Percentiles rank a stretch among this genome's conserved stretches.
Conservation (phyloP, 345 rosid genomes). For the Bruguiera parviflora region DNA sequence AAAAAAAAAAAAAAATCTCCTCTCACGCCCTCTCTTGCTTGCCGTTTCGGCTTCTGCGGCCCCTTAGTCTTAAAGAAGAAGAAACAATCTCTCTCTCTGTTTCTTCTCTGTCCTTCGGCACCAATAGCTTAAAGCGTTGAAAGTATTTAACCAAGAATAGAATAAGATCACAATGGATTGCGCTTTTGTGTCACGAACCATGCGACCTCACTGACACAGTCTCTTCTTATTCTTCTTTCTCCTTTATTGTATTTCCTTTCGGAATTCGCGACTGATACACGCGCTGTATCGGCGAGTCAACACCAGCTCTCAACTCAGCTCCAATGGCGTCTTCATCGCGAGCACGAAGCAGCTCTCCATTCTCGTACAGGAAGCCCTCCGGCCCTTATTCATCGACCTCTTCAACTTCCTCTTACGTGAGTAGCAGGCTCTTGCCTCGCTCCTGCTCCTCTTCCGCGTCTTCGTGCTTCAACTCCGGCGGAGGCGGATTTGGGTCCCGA, state of each 20-base stretch:
- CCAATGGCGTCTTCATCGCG: slow-evolving; percentile 75
- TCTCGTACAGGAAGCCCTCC: slow-evolving; percentile 68
- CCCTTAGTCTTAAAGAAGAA: slow-evolving; percentile 65
- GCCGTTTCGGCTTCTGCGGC: slow-evolving; percentile 41
- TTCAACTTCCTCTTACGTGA: slow-evolving; percentile 63
- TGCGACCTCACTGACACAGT: slow-evolving; percentile 85
- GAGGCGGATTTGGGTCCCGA: slow-evolving; percentile 54
- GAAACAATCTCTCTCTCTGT: slow-evolving; percentile 43
- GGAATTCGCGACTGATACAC: slow-evolving; percentile 30
- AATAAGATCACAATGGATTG: slow-evolving; percentile 27
- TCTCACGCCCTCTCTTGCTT: not conserved
- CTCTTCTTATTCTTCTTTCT: slow-evolving; percentile 31
- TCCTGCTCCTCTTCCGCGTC: slow-evolving; percentile 74
- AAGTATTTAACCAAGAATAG: slow-evolving; percentile 5
- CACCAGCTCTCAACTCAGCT: slow-evolving; percentile 10
- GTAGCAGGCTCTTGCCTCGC: slow-evolving; percentile 65
- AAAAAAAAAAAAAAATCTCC: not conserved
- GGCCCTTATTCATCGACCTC: slow-evolving; percentile 75
- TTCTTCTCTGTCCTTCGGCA: not conserved
- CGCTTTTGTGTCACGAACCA: slow-evolving; percentile 60
- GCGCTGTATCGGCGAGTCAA: slow-evolving; percentile 37
- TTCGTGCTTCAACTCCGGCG: slow-evolving; percentile 40
- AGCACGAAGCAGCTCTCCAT: slow-evolving; percentile 83
- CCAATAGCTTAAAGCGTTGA: slow-evolving; percentile 17
- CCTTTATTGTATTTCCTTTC: not conserved